phyloP scores from a whole-genome alignment of 1,139 yeast genomes.

The Eremothecium sinecaudum region DNA sequence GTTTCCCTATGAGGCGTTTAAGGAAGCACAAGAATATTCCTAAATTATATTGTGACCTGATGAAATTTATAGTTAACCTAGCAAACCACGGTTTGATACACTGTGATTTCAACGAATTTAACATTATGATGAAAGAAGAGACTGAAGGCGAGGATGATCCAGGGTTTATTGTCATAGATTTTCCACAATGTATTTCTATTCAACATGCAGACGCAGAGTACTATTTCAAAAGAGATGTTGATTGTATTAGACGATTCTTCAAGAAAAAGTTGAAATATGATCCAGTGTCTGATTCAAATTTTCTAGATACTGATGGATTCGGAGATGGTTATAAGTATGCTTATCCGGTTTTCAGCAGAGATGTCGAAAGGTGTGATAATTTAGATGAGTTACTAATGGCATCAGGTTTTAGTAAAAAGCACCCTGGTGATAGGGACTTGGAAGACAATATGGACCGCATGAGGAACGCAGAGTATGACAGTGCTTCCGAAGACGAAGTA shows the following conservation, averaged over 20 bases:
- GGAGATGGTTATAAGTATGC: constrained; percentile 74
- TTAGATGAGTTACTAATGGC: constrained; percentile 83
- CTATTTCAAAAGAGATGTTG: constrained; percentile 86
- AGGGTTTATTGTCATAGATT: constrained; percentile 80
- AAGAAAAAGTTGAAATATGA: constrained; percentile 64
- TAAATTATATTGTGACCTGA: constrained; percentile 68
- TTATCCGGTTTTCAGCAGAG: constrained; percentile 72
- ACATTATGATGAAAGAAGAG: constrained; percentile 70
- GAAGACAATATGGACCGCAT: constrained; percentile 63
- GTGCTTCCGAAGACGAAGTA: constrained; percentile 22
- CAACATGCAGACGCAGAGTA: constrained; percentile 82
- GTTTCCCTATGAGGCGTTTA: constrained; percentile 81
- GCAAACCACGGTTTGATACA: constrained; percentile 88
- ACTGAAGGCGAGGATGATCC: constrained; percentile 45
- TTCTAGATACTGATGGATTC: constrained; percentile 68
- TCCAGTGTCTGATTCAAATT: constrained; percentile 53
- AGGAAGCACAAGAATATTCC: constrained; percentile 59
- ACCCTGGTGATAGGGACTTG: constrained; percentile 52
- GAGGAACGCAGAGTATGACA: constrained; percentile 41
- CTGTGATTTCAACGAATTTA: constrained; percentile 95
- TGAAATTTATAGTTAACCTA: constrained; percentile 74
- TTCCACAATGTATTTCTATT: constrained; percentile 94
- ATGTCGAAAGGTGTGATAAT: constrained; percentile 55
- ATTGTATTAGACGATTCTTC: constrained; percentile 78
- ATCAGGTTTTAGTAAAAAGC: constrained; percentile 78